Percentiles rank a stretch among this genome's conserved stretches.
Conservation (phyloP, 371 early-diverging fungal genomes). For the Lichtheimia hyalospora region DNA sequence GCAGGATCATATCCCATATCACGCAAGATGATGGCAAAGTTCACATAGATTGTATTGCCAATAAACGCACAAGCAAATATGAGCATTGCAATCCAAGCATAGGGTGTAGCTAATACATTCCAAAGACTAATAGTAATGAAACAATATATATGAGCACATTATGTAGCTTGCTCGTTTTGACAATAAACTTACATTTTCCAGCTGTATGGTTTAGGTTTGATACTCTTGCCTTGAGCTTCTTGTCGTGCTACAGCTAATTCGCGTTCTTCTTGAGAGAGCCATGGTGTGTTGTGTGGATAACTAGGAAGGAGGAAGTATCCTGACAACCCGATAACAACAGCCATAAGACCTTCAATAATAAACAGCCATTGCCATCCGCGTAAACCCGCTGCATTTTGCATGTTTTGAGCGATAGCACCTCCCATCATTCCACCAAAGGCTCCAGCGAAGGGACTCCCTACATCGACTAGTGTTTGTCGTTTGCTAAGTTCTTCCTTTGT, state of each 20-base stretch:
- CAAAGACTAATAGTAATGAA: neutral
- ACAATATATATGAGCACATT: no score
- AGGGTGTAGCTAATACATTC: constrained; percentile 39
- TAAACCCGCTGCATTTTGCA: constrained; percentile 47
- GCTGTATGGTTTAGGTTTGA: constrained; percentile 7
- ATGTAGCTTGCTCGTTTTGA: no score
- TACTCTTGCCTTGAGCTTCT: constrained; percentile 31
- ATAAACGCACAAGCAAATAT: constrained; percentile 42
- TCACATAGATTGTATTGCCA: constrained; percentile 37
- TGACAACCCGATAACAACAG: constrained; percentile 36
- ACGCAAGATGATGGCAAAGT: constrained; percentile 41
- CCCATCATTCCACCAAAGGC: constrained; percentile 31
- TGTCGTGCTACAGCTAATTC: constrained; percentile 52
- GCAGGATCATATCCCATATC: constrained; percentile 29
- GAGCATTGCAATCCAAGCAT: constrained; percentile 28
- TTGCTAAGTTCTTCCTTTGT: constrained; percentile 67
- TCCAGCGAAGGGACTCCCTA: constrained; percentile 12
- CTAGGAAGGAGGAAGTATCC: constrained; percentile 58
- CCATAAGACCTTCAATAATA: constrained; percentile 55
- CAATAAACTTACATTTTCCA: constrained; percentile 12
- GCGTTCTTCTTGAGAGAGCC: constrained; percentile 50
- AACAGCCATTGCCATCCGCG: constrained; percentile 66
- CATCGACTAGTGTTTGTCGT: constrained; percentile 51
- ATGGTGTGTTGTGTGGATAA: constrained; percentile 54
- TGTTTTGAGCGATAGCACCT: constrained; percentile 34